phyloP scores from a whole-genome alignment of 1,284 basidiomycete species.

The Cryptococcus hybrid region DNA sequence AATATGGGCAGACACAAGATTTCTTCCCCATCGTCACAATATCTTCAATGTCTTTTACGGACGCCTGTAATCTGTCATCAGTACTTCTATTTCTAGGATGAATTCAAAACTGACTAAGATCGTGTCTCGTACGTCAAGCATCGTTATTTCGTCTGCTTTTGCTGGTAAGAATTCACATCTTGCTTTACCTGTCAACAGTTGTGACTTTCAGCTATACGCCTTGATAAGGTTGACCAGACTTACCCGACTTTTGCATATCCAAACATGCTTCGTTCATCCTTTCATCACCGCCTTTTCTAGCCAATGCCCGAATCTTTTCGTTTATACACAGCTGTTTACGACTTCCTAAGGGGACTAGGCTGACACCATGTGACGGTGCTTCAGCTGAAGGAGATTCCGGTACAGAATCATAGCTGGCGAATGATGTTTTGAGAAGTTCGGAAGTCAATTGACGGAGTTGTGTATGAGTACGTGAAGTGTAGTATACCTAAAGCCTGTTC shows the following conservation, averaged over 20 bases:
- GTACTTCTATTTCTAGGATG: not conserved
- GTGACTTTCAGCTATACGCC: not conserved
- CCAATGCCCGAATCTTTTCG: conserved; percentile 55
- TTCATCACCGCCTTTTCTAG: conserved; percentile 56
- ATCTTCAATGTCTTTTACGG: conserved; percentile 93
- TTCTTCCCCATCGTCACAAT: conserved; percentile 69
- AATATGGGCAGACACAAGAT: conserved; percentile 84
- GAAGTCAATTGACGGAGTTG: conserved; percentile 88
- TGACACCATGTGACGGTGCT: conserved; percentile 40
- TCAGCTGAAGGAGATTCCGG: conserved; percentile 51
- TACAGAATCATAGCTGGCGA: conserved; percentile 12
- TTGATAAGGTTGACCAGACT: conserved; percentile 15
- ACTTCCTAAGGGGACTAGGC: conserved; percentile 79
- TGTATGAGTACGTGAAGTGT: conserved; percentile 92
- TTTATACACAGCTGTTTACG: conserved; percentile 94
- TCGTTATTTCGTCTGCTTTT: conserved; percentile 64
- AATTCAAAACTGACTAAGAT: conserved; percentile 61
- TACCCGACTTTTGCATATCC: conserved; percentile 73
- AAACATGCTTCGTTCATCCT: conserved; percentile 91
- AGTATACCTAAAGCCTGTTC: conserved; percentile 62
- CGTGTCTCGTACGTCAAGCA: conserved; percentile 86
- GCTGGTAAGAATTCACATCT: conserved; percentile 79
- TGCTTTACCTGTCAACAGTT: conserved; percentile 53
- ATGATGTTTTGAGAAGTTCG: conserved; percentile 67
- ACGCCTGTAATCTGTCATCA: conserved; percentile 58